Base-by-base conservation (phyloP, 2,329 filamentous ascomycete species). In the Diaporthe destruens region DNA sequence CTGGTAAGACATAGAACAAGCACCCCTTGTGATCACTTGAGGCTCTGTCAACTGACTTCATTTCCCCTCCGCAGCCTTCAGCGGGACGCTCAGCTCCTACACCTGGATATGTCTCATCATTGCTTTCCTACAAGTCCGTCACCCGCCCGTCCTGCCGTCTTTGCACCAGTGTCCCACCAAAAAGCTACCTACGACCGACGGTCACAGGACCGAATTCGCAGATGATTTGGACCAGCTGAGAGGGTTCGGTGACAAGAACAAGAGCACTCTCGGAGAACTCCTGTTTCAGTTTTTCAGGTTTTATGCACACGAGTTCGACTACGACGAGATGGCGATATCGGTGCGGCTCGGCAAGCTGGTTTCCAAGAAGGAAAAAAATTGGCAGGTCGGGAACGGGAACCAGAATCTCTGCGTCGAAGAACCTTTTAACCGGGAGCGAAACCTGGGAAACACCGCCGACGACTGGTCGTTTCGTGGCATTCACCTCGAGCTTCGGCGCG, bases 31-130 rank as follows among this genome's bases (percentile, higher is more conserved):
- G 7, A 47, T 3, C 12, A 23, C 25, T 20, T 20, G 42, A 47
- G 18, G 20, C n/a, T 67, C 8, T 12, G 4, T 42, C n/a, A 72
- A 69, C 71, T 69, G 42, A 70, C 55, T 16, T 29, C 39, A 72
- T 32, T 75, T 68, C 53, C 57, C 47, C 61, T 6, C 25, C 72
- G 44, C 80, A 97, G 96, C 93, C 72, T 94, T 95, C 80, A 95
- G 96, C 75, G 95, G 94, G 72, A 99, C 96, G 8, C 87, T 99
- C 74, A 98, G 96, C 82, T 99, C 96, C 23, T 99, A 99, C 80
- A 98, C 96, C 29, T 99, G 96, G 96, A 98, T 98, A 80, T 99
- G 96, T 82, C 90, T 99, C 87, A 97, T 98, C 76, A 93, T 99
- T 80, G 97, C 95, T 77, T 99, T 98, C 79, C 88, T 99, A 34